Base-by-base conservation (phyloP, 495 filamentous ascomycete species). In the Letharia columbiana region DNA sequence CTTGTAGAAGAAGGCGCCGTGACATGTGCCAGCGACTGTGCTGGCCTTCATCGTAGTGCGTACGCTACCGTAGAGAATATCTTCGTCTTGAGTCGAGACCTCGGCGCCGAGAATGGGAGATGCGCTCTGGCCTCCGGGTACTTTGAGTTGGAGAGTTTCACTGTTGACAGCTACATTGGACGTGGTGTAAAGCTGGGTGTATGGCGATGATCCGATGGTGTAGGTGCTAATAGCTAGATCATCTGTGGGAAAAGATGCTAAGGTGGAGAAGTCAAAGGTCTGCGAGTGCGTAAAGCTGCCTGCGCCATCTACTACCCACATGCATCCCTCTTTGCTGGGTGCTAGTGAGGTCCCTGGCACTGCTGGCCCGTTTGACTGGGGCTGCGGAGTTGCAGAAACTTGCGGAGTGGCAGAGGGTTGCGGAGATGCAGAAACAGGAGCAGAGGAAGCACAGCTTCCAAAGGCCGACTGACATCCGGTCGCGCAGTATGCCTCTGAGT, bases 31-130 rank as follows among this genome's bases (percentile, higher is more conserved):
- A 4, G 69, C 11, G 8, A 71, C 70, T 7, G 20, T 61, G 58
- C 64, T 71, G 28, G 71, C 49, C 11, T 69, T 64, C 4, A 66
- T 39, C 40, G 28, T 68, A 18, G 70, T 71, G 13, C 69, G 65
- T 10, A 71, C 70, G 23, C 69, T 71, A 28, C 66, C 70, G 58
- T 71, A 68, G 9, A 71, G 42, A 28, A 71, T 71, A 45, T 67
- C 61, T 7, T 61, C 57, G 2, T 52, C 50, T 31, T 18, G 31
- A 3, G 70, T 71, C 15, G 41, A 44, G 40, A 71, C 60, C 62
- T 71, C 60, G n/a, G 62, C 70, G 18, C 64, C 50, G 28, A 61
- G 35, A n/a, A 71, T 47, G 15, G 69, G 70, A 41, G 58, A 62
- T n/a, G 40, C 44, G 31, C 6, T 45, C 40, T 71, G 70, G 4